A percentile compares a stretch with the other conserved stretches of the same genome.
Conservation (phyloP, 1,139 yeast genomes). For the Blastobotrys capitulatus region DNA sequence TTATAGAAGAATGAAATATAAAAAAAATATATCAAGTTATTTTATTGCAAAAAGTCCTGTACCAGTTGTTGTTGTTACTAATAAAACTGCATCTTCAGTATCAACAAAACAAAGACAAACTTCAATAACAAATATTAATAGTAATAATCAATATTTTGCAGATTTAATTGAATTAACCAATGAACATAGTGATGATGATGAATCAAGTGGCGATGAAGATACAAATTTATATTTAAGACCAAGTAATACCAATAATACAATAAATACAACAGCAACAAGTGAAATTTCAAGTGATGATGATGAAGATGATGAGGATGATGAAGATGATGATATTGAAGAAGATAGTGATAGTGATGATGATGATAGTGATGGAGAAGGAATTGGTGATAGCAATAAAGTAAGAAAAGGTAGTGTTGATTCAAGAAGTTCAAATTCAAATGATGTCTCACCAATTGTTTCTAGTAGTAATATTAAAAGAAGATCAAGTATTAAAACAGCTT, state of each 20-base stretch:
- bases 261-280: background rate
- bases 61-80: conserved; percentile 26
- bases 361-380: background rate
- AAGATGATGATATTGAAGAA: conserved; percentile 4
- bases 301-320: conserved; percentile 8
- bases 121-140: background rate
- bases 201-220: background rate
- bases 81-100: conserved; percentile 7
- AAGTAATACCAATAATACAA: background rate
- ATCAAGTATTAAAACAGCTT: conserved; percentile 1
- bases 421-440: background rate
- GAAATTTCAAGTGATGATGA: conserved; percentile 8
- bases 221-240: background rate
- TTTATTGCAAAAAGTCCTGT: conserved; percentile 26
- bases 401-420: background rate
- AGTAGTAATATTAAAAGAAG: background rate
- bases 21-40: conserved; percentile 24
- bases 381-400: background rate
- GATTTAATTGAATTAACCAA: background rate
- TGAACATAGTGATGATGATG: conserved; percentile 1
- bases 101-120: background rate
- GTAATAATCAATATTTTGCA: conserved; percentile 5
- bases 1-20: conserved; percentile 21
- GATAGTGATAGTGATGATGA: conserved; percentile 7
- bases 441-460: background rate